phyloP scores from a whole-genome alignment of 2,329 filamentous ascomycete species.

The Dactylellina parvicollis region DNA sequence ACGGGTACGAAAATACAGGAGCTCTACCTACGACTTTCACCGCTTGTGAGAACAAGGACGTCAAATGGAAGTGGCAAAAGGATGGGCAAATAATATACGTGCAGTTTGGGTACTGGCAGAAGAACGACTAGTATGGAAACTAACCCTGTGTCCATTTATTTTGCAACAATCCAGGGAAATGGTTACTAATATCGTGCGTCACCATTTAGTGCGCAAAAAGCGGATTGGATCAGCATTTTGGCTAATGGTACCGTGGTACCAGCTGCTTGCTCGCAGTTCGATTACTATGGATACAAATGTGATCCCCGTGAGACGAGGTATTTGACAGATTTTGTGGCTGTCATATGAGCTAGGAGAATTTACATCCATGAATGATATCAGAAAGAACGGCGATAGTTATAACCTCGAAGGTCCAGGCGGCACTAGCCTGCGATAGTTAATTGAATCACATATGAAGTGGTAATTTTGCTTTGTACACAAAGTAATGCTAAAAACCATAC shows the following conservation, averaged over 20 bases:
- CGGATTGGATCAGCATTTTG: constrained; percentile 20
- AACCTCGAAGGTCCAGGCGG: too few relatives aligned
- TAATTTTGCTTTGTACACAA: neutral
- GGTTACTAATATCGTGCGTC: neutral
- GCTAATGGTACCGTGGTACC: constrained; percentile 43
- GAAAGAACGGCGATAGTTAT: too few relatives aligned
- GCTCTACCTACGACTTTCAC: constrained; percentile 20
- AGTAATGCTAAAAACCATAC: too few relatives aligned
- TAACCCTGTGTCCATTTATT: neutral
- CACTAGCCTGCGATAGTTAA: too few relatives aligned
- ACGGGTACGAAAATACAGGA: constrained; percentile 2
- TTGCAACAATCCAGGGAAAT: neutral
- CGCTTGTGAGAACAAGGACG: constrained; percentile 26
- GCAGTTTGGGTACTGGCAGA: constrained; percentile 29
- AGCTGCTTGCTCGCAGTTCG: constrained; percentile 20
- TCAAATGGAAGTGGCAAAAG: constrained; percentile 34
- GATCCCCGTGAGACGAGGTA: constrained; percentile 40
- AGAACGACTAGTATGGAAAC: constrained; percentile 11
- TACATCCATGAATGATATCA: too few relatives aligned
- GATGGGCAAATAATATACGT: constrained; percentile 44
- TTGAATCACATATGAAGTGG: neutral
- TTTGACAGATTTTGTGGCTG: constrained; percentile 30
- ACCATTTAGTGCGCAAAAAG: constrained; percentile 9
- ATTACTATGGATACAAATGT: constrained; percentile 46
- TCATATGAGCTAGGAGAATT: constrained; percentile 1